Conservation (phyloP, 441 rosid species). For the Mallotus japonicus region DNA sequence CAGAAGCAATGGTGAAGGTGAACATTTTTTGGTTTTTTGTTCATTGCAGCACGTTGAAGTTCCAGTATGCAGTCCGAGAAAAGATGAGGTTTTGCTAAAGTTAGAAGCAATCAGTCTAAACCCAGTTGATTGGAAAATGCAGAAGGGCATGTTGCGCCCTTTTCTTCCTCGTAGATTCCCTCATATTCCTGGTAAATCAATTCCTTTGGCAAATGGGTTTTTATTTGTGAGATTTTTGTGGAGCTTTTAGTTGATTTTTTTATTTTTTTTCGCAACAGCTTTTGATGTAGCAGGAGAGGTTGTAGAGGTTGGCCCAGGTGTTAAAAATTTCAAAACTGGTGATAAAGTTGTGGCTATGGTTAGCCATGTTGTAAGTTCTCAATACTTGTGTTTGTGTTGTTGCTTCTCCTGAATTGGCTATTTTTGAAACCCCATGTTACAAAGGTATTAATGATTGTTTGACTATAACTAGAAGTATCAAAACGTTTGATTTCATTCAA, state of each 20-base stretch:
- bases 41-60: constrained; percentile 53
- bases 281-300: constrained; percentile 79
- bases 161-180: constrained; percentile 64
- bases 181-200: constrained; percentile 49
- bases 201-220: neutral
- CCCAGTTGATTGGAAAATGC: constrained; percentile 63
- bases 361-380: constrained; percentile 19
- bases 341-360: constrained; percentile 75
- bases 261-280: constrained; percentile 33
- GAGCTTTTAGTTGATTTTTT: no score
- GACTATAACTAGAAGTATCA: no score
- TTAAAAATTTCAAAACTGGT: constrained; percentile 54
- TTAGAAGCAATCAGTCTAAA: constrained; percentile 55
- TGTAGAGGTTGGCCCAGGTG: constrained; percentile 58
- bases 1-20: no score
- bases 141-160: constrained; percentile 60
- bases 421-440: no score
- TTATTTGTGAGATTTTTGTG: no score
- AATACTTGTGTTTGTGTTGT: neutral
- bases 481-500: no score
- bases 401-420: no score
- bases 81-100: constrained; percentile 49
- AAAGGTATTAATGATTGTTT: no score
- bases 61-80: constrained; percentile 42
- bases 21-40: no score